Evolutionary conservation across 73 alveolate species (phyloP).

Genomic region (Tetrahymena thermophila): DNA sequence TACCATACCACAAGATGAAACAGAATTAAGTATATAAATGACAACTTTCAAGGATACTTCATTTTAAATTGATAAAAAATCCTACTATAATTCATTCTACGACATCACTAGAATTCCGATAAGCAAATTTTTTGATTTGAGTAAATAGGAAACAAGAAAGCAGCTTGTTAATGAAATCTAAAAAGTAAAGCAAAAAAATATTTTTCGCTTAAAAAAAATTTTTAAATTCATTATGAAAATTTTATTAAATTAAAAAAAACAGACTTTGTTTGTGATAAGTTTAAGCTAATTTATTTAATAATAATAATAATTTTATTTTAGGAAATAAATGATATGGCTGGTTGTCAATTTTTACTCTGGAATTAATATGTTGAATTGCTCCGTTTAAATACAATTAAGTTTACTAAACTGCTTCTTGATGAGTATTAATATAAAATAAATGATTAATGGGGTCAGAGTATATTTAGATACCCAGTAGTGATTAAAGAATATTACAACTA

Average conservation of each 20-base stretch:
- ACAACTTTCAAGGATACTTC: background rate
- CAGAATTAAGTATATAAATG: background rate
- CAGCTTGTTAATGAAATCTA: background rate
- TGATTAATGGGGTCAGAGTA: conserved; percentile 64
- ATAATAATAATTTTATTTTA: background rate
- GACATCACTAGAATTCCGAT: background rate
- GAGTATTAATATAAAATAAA: conserved; percentile 38
- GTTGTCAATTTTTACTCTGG: background rate
- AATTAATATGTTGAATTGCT: background rate
- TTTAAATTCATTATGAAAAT: too few species aligned
- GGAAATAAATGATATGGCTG: background rate
- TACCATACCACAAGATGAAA: background rate
- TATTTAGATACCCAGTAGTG: conserved; percentile 43
- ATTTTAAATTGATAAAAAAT: background rate
- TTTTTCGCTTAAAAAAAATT: too few species aligned
- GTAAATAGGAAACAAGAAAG: background rate
- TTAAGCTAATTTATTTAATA: background rate
- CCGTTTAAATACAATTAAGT: background rate
- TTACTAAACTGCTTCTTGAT: background rate
- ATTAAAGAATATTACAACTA: conserved; percentile 49
- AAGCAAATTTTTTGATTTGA: background rate
- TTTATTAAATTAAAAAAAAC: background rate
- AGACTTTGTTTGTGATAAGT: background rate
- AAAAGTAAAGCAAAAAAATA: background rate
- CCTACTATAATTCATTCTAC: background rate